phyloP scores from a whole-genome alignment of 2,329 filamentous ascomycete genomes.

The Penicillium sp. region DNA sequence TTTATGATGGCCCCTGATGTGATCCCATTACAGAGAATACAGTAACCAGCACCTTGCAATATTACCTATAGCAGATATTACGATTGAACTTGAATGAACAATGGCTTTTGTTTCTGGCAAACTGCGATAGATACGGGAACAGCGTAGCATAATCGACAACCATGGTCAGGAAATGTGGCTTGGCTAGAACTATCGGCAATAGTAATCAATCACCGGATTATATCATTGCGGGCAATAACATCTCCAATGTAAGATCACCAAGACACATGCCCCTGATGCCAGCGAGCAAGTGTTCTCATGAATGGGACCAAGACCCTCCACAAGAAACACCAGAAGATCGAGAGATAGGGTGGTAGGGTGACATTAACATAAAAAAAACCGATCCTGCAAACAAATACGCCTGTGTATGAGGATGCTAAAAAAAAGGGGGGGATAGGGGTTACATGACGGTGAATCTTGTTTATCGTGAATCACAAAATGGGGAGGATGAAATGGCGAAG shows the following conservation, averaged over 20 bases:
- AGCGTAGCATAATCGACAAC: conserved; percentile 10
- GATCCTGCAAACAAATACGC: conserved; percentile 38
- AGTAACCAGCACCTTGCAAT: background rate
- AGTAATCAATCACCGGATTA: background rate
- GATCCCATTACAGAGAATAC: background rate
- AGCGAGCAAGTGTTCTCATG: conserved; percentile 12
- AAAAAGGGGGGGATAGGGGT: conserved; percentile 28
- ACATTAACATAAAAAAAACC: conserved; percentile 30
- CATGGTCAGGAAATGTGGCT: conserved; percentile 11
- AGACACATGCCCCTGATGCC: conserved; percentile 11
- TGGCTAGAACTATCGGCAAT: conserved; percentile 8
- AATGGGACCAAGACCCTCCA: conserved; percentile 9
- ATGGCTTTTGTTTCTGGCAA: conserved; percentile 22
- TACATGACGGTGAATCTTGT: conserved; percentile 52
- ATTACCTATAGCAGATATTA: background rate
- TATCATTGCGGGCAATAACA: background rate
- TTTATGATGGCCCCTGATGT: too few species aligned
- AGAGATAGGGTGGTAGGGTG: conserved; percentile 9
- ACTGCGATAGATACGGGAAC: conserved; percentile 7
- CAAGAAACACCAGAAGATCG: conserved; percentile 12
- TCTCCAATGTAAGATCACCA: conserved; percentile 4
- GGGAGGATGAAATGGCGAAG: conserved; percentile 13
- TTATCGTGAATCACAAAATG: conserved; percentile 41
- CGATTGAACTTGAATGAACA: background rate
- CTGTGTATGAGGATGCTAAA: conserved; percentile 44